These are phyloP conservation scores for Aspergillus affinis DNA, from an alignment of 495 filamentous ascomycete genomes.

Conservation along the genomic window DNA sequence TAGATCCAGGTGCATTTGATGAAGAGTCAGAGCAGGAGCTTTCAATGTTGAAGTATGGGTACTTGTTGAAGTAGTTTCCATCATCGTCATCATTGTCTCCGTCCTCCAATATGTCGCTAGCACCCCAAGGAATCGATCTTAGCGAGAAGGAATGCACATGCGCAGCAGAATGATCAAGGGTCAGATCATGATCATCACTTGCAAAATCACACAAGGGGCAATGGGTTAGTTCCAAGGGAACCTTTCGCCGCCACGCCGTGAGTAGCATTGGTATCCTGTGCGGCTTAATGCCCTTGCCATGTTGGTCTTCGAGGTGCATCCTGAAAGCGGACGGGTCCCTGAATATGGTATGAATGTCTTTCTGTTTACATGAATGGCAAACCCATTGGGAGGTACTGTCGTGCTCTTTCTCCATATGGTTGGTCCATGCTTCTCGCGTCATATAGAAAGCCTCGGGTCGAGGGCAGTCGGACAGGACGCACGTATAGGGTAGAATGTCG, in stretches of 20 bases:
- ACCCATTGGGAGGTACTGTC: constrained; percentile 2
- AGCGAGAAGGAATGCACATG: no score
- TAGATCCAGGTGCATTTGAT: no score
- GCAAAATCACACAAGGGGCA: no score
- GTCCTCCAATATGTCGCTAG: no score
- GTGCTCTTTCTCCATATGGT: constrained; percentile 11
- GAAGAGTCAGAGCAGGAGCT: no score
- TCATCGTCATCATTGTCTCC: no score
- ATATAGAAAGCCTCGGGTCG: constrained; percentile 1
- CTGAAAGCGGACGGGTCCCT: background rate
- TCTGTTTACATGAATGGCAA: constrained; percentile 7
- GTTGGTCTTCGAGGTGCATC: background rate
- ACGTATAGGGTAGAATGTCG: constrained; percentile 16
- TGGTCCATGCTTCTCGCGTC: constrained; percentile 5
- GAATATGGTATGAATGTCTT: background rate
- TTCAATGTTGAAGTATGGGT: no score
- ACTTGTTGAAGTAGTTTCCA: no score
- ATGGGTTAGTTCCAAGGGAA: no score
- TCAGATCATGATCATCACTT: no score
- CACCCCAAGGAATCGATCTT: no score
- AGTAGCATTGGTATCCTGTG: constrained; percentile 10
- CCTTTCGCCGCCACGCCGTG: constrained; percentile 6
- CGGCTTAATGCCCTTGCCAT: background rate
- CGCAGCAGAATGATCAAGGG: no score
- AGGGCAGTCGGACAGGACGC: constrained; percentile 11